These are phyloP conservation scores for Alternaria consortialis DNA, from an alignment of 2,329 filamentous ascomycete species.

Conservation along the genomic window DNA sequence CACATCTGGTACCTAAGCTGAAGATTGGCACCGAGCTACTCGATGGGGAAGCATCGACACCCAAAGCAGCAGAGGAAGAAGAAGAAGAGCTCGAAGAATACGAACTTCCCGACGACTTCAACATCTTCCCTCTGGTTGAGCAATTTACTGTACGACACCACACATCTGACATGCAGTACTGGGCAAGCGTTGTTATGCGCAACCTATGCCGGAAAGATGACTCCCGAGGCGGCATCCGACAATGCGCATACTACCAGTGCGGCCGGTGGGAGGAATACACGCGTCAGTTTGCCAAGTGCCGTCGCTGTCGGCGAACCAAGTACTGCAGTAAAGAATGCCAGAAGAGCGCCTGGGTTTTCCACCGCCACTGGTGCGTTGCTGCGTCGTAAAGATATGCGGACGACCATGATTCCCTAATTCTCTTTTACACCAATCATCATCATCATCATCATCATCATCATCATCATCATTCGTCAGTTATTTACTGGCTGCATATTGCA, in stretches of 20 bases:
- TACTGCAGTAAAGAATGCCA: conserved; percentile 99
- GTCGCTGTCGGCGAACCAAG: conserved; percentile 93
- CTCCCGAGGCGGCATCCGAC: conserved; percentile 88
- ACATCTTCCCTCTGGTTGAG: conserved; percentile 97
- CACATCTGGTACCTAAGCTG: conserved; percentile 89
- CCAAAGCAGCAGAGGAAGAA: conserved; percentile 57
- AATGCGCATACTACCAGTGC: conserved; percentile 98
- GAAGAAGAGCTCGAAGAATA: conserved; percentile 86
- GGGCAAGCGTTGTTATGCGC: conserved; percentile 98
- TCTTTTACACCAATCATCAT: conserved; percentile 34
- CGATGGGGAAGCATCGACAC: conserved; percentile 68
- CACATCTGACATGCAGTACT: conserved; percentile 98
- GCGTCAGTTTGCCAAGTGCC: conserved; percentile 96
- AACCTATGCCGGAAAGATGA: conserved; percentile 99
- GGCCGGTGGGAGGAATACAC: conserved; percentile 98
- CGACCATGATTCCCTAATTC: conserved; percentile 33
- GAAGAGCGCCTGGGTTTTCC: conserved; percentile 98
- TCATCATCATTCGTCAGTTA: conserved; percentile 39
- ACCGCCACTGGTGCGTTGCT: conserved; percentile 95
- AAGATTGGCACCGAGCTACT: conserved; percentile 89
- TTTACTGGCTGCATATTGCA: conserved; percentile 54
- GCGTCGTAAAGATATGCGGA: conserved; percentile 58
- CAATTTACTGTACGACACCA: conserved; percentile 97
- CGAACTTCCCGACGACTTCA: conserved; percentile 90
- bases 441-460: conserved; percentile 39